Percentiles rank a stretch among this genome's conserved stretches.
phyloP scores from a whole-genome alignment of 2,329 filamentous ascomycete species.

The Penicillium glabrum region DNA sequence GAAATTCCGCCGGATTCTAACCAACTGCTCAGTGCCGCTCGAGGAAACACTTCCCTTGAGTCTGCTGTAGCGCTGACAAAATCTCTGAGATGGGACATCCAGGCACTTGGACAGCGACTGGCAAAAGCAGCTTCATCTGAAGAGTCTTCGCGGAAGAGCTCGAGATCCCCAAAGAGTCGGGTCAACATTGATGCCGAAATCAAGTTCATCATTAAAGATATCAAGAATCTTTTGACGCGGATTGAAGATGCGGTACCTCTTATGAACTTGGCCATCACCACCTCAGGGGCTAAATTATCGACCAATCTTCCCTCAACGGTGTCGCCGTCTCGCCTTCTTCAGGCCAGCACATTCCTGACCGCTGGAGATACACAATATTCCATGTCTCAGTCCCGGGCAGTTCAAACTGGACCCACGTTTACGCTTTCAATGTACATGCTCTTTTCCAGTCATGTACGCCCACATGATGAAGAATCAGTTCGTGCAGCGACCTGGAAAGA shows the following conservation, averaged over 20 bases:
- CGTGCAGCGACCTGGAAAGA: conserved; percentile 87
- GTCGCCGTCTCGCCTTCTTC: conserved; percentile 84
- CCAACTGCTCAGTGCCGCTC: conserved; percentile 54
- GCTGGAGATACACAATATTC: conserved; percentile 83
- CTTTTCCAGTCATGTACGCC: conserved; percentile 73
- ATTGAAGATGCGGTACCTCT: conserved; percentile 92
- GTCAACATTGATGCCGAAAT: conserved; percentile 65
- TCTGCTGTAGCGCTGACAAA: conserved; percentile 82
- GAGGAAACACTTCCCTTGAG: conserved; percentile 78
- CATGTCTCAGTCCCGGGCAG: conserved; percentile 59
- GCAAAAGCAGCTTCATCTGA: conserved; percentile 68
- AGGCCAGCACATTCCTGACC: conserved; percentile 88
- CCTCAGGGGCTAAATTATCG: conserved; percentile 84
- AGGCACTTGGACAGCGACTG: conserved; percentile 72
- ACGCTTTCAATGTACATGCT: conserved; percentile 92
- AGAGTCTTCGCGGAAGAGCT: conserved; percentile 35
- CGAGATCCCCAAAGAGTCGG: conserved; percentile 44
- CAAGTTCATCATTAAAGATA: conserved; percentile 68
- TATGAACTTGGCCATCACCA: conserved; percentile 90
- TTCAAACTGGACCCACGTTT: conserved; percentile 86
- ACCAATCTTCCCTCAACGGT: conserved; percentile 77
- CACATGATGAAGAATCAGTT: conserved; percentile 57
- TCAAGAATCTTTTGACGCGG: conserved; percentile 69
- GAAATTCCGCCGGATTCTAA: background rate
- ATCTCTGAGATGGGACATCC: conserved; percentile 78